These are phyloP conservation scores for Lentinus polychrous DNA, from an alignment of 1,284 basidiomycete genomes.

Conservation along the genomic window DNA sequence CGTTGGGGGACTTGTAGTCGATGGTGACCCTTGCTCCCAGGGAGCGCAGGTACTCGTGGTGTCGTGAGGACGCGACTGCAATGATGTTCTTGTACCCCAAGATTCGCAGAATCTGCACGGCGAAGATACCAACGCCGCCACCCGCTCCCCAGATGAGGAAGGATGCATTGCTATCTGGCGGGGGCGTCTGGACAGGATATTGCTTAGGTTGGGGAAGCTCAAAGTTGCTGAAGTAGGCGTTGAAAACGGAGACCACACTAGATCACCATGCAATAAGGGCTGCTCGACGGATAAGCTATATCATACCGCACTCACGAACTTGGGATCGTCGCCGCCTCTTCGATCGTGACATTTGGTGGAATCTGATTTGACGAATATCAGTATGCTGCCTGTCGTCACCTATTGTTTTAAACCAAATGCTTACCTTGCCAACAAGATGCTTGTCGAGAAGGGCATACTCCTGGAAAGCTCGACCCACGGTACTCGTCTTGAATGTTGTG, in stretches of 20 bases:
- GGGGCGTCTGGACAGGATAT: constrained; percentile 28
- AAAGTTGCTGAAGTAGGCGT: constrained; percentile 34
- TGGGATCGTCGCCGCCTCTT: no score
- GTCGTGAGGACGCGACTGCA: constrained; percentile 42
- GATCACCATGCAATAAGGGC: no score
- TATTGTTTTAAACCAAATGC: constrained; percentile 1
- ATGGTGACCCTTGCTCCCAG: constrained; percentile 43
- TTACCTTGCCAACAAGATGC: constrained; percentile 34
- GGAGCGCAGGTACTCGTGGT: constrained; percentile 38
- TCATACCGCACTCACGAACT: no score
- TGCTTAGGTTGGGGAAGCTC: constrained; percentile 34
- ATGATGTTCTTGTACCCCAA: constrained; percentile 47
- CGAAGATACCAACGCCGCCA: constrained; percentile 47
- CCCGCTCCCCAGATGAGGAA: constrained; percentile 53
- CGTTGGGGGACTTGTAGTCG: constrained; percentile 42
- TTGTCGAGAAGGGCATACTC: constrained; percentile 32
- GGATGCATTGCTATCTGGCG: constrained; percentile 28
- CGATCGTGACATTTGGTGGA: constrained; percentile 32
- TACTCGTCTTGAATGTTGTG: constrained; percentile 16
- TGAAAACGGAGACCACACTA: constrained; percentile 39
- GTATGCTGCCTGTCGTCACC: background rate
- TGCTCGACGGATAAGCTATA: no score
- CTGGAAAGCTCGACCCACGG: constrained; percentile 34
- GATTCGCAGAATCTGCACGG: constrained; percentile 45
- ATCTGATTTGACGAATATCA: constrained; percentile 25